Evolutionary conservation across 2,329 filamentous ascomycete genomes (phyloP), one percentile per base, ranked within the genome.

Genomic region (Clonostachys sp.): DNA sequence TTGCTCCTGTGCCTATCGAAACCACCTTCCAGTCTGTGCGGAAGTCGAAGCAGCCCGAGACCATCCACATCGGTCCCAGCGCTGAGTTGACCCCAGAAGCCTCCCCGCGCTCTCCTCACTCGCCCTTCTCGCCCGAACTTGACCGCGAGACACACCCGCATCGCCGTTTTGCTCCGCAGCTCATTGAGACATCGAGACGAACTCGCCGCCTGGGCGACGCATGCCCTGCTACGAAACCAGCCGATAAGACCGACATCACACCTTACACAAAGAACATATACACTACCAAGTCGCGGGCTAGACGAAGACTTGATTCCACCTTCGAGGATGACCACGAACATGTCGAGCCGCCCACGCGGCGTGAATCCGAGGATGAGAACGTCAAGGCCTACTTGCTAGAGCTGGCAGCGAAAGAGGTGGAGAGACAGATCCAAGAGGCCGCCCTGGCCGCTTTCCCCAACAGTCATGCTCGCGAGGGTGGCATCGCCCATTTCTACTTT

Each of bases 141-240:
- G 66, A 54, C 65, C 70, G 36, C 65, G 72, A 52, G 65, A 30
- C 24, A 30, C 36, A 18, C 17, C 69, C 48, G 62, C 70, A 56
- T 30, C 73, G 76, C 52, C 70, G 71, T 50, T 95, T 95, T 63
- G 78, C 84, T 33, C 90, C 90, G 12, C 86, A 92, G 58, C 73
- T 95, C 47, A 84, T 95, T 51, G 89, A 92, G 65, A 91, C 88
- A 4, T 86, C 86, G 5, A 81, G 83, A 56, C 78, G 90, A 46
- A 83, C 83, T 34, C 81, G 86, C 52, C 83, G 83, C 57, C 78
- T 78, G 14, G 83, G 83, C 17, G 85, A 90, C 56, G 65, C 75
- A 1, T 76, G 75, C 6, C 82, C 83, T 17, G 80, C 83, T 33
- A 80, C 83, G 18, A 75, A 74, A 46, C 81, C 79, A 12, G 77